Conservation (phyloP, 1,284 basidiomycete genomes). For the Tilletia walkeri region DNA sequence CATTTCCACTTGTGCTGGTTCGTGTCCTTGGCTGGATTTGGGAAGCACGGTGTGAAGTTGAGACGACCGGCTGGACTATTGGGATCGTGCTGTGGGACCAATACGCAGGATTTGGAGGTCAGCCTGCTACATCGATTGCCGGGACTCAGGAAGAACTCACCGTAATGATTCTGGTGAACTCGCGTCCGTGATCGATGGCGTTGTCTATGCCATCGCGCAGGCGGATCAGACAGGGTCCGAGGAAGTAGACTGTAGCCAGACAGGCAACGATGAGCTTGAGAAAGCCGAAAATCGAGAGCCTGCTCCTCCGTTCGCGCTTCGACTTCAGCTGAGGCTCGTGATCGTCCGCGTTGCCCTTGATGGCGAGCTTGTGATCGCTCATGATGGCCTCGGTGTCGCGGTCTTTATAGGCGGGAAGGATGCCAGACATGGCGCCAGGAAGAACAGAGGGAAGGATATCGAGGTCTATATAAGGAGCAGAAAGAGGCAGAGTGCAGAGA, state of each 20-base stretch:
- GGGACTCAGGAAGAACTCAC: background rate
- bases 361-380: too few relatives aligned
- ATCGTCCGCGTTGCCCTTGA: background rate
- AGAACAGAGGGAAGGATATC: background rate
- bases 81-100: background rate
- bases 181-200: background rate
- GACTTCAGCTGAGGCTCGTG: too few relatives aligned
- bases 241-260: background rate
- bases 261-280: background rate
- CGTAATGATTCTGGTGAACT: background rate
- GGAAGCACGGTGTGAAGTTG: constrained; percentile 15
- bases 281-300: background rate
- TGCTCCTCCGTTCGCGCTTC: background rate
- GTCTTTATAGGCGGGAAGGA: too few relatives aligned
- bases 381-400: too few relatives aligned
- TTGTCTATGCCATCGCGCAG: background rate
- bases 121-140: background rate
- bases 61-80: background rate
- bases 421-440: too few relatives aligned
- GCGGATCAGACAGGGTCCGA: background rate
- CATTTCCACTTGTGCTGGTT: constrained; percentile 10
- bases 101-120: background rate
- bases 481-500: too few relatives aligned
- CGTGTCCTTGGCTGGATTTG: constrained; percentile 1
- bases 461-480: background rate